Evolutionary conservation across 441 rosid genomes (phyloP).

Genomic region (Arabidopsis lyrata): DNA sequence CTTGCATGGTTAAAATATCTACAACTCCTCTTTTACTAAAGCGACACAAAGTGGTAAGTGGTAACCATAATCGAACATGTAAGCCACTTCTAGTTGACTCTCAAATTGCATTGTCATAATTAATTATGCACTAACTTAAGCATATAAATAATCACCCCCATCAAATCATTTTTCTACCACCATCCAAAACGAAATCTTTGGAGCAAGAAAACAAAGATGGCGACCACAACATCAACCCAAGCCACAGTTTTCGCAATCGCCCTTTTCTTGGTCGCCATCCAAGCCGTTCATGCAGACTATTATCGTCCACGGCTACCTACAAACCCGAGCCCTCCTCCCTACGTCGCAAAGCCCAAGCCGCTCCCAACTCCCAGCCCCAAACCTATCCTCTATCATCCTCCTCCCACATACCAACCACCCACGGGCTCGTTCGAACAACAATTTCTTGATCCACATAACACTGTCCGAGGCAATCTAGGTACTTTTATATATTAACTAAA

Average conservation of each 20-base stretch:
- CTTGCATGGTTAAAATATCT: slow-evolving; percentile 24
- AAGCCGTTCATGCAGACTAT: slow-evolving; percentile 40
- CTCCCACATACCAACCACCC: slow-evolving; percentile 39
- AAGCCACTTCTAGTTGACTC: slow-evolving; percentile 46
- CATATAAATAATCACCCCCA: slow-evolving; percentile 34
- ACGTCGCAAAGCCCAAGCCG: slow-evolving; percentile 19
- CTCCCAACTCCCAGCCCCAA: slow-evolving; percentile 37
- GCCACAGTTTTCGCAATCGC: slow-evolving; percentile 30
- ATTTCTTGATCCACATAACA: slow-evolving; percentile 68
- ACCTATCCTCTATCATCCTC: slow-evolving; percentile 42
- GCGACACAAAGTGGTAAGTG: slow-evolving; percentile 35
- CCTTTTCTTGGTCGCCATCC: slow-evolving; percentile 46
- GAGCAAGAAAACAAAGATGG: slow-evolving; percentile 35
- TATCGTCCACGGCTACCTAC: slow-evolving; percentile 29
- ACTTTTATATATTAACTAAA: not conserved
- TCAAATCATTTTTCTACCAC: slow-evolving; percentile 12
- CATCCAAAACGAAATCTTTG: slow-evolving; percentile 23
- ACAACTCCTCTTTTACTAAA: slow-evolving; percentile 13
- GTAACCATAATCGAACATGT: slow-evolving; percentile 48
- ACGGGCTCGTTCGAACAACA: slow-evolving; percentile 47
- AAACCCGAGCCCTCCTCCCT: slow-evolving; percentile 26
- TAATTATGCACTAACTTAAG: slow-evolving; percentile 4
- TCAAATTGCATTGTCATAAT: slow-evolving; percentile 26
- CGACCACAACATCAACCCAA: slow-evolving; percentile 40
- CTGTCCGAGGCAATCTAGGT: slow-evolving; percentile 49